A percentile compares a stretch with the other conserved stretches of the same genome.
These are phyloP conservation scores for Cornus kousa DNA, from an alignment of 148 eudicot genomes.

Conservation along the genomic window DNA sequence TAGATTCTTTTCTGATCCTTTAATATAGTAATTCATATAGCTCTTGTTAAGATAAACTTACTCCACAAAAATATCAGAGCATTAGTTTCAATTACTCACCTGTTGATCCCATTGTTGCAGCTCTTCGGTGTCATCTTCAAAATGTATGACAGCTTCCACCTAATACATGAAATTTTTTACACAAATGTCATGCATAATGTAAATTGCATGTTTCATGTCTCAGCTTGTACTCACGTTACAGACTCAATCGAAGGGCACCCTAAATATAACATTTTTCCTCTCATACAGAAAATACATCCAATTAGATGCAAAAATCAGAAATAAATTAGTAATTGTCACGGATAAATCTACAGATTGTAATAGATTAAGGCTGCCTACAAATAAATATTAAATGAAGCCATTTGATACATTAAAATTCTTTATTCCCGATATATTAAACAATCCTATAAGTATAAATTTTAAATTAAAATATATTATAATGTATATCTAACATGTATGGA, in stretches of 20 bases:
- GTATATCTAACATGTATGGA: too few relatives aligned
- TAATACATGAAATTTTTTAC: conserved; percentile 18
- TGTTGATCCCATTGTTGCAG: conserved; percentile 98
- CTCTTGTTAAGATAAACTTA: too few relatives aligned
- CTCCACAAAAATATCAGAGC: background rate
- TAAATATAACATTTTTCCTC: too few relatives aligned
- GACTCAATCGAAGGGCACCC: too few relatives aligned
- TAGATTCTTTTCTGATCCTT: background rate
- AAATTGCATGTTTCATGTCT: background rate
- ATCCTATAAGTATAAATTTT: too few relatives aligned
- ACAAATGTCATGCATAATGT: background rate
- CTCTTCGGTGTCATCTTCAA: conserved; percentile 96
- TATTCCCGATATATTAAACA: too few relatives aligned
- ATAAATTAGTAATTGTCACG: background rate
- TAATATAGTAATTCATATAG: background rate
- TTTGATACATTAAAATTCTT: too few relatives aligned
- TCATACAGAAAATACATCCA: background rate
- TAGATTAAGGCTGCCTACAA: too few relatives aligned
- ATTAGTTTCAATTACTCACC: conserved; percentile 33
- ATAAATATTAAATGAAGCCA: too few relatives aligned
- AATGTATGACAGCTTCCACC: conserved; percentile 99
- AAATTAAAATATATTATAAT: too few relatives aligned
- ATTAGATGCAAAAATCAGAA: background rate
- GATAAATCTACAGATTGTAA: too few relatives aligned
- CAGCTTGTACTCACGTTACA: background rate